These are phyloP conservation scores for Orbilia oligospora DNA, from an alignment of 2,329 filamentous ascomycete species.

Conservation along the genomic window DNA sequence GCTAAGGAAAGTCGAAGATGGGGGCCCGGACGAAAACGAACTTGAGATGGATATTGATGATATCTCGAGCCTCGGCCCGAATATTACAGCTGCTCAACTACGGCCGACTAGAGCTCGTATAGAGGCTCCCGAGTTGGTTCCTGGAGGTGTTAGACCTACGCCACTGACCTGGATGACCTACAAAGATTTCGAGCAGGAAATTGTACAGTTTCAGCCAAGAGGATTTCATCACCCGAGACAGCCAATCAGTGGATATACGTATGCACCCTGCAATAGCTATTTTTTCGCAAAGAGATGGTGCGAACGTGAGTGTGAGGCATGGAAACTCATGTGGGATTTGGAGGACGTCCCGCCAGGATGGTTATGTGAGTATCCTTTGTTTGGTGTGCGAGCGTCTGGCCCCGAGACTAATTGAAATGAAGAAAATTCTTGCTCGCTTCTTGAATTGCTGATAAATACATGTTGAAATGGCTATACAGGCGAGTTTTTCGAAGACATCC, in stretches of 20 bases:
- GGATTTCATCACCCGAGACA: neutral
- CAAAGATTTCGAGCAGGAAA: neutral
- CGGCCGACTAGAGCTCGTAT: too few relatives aligned
- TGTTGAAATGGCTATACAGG: neutral
- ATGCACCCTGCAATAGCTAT: neutral
- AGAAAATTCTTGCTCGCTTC: neutral
- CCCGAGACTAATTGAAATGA: too few relatives aligned
- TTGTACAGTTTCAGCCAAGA: too few relatives aligned
- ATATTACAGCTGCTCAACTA: too few relatives aligned
- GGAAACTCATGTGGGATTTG: conserved; percentile 8
- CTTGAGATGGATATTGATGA: too few relatives aligned
- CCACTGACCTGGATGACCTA: neutral
- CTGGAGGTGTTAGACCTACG: too few relatives aligned
- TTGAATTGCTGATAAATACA: neutral
- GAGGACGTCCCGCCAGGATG: conserved; percentile 18
- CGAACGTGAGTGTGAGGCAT: neutral
- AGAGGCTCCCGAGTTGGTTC: too few relatives aligned
- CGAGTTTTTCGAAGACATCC: neutral
- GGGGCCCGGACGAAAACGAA: too few relatives aligned
- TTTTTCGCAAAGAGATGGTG: neutral
- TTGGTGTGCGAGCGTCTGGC: too few relatives aligned
- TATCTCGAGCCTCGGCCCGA: too few relatives aligned
- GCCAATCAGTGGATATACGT: neutral
- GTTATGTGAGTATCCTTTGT: conserved; percentile 27
- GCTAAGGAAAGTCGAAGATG: neutral